Conservation (phyloP, 2,329 filamentous ascomycete genomes). For the Pseudogymnoascus sp. region DNA sequence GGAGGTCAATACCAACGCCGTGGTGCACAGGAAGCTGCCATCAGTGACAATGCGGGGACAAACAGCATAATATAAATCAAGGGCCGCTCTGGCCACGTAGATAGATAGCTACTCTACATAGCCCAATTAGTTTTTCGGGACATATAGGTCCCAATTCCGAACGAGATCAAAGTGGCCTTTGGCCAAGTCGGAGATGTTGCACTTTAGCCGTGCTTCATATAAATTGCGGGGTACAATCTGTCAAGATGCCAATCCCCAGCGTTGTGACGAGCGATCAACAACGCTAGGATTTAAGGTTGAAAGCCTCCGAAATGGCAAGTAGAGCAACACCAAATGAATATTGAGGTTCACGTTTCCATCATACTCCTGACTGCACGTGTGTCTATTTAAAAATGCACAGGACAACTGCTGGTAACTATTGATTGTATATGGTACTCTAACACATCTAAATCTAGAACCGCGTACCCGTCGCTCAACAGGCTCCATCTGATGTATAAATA, state of each 20-base stretch:
- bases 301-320: background rate
- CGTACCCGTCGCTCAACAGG: background rate
- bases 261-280: background rate
- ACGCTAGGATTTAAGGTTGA: constrained; percentile 4
- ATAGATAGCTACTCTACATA: background rate
- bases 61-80: background rate
- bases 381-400: background rate
- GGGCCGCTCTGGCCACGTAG: background rate
- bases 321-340: background rate
- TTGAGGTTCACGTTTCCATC: background rate
- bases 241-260: background rate
- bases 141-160: background rate
- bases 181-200: background rate
- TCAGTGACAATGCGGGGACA: background rate
- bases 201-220: constrained; percentile 1
- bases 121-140: background rate
- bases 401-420: background rate
- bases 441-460: background rate
- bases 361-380: background rate
- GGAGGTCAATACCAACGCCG: background rate
- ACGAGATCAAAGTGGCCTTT: background rate
- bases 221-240: constrained; percentile 5
- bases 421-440: constrained; percentile 1
- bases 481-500: background rate
- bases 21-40: background rate